These are phyloP conservation scores for Cladosporium austrohemisphaericum DNA, from an alignment of 2,329 filamentous ascomycete species.

Conservation along the genomic window DNA sequence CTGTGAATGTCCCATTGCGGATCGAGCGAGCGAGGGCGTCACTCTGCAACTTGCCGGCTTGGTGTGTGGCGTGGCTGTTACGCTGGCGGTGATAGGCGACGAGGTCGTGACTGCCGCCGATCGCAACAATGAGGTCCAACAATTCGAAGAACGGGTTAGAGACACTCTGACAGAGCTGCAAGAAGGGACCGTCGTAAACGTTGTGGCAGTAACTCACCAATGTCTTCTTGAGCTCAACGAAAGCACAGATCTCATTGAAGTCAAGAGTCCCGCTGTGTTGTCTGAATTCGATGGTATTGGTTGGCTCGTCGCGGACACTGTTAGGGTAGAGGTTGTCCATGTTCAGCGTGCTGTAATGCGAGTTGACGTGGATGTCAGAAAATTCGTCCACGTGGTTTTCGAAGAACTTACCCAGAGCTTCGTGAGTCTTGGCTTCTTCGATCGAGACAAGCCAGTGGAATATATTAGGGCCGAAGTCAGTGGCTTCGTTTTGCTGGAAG, in stretches of 20 bases:
- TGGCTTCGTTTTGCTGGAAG: slow-evolving; percentile 7
- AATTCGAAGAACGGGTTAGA: background rate
- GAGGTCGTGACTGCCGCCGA: background rate
- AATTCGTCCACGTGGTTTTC: background rate
- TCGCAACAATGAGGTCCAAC: background rate
- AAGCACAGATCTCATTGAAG: slow-evolving; percentile 19
- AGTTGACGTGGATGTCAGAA: background rate
- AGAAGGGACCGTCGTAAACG: background rate
- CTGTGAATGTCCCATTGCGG: background rate
- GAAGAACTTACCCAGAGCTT: slow-evolving; percentile 13
- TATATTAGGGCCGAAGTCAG: slow-evolving; percentile 4
- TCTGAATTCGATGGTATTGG: slow-evolving; percentile 31
- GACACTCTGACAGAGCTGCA: background rate
- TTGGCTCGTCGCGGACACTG: background rate
- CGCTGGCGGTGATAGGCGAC: background rate
- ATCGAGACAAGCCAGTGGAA: slow-evolving; percentile 20
- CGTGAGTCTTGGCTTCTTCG: slow-evolving; percentile 6
- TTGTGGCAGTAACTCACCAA: slow-evolving; percentile 13
- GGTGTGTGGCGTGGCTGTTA: background rate
- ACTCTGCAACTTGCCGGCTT: no score
- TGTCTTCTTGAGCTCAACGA: slow-evolving; percentile 22
- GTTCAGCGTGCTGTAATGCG: slow-evolving; percentile 18
- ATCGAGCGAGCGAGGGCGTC: no score
- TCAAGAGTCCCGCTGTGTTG: slow-evolving; percentile 30
- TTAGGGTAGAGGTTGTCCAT: slow-evolving; percentile 21